Evolutionary conservation across 345 rosid genomes (phyloP).

Genomic region (Gossypium longicalyx): DNA sequence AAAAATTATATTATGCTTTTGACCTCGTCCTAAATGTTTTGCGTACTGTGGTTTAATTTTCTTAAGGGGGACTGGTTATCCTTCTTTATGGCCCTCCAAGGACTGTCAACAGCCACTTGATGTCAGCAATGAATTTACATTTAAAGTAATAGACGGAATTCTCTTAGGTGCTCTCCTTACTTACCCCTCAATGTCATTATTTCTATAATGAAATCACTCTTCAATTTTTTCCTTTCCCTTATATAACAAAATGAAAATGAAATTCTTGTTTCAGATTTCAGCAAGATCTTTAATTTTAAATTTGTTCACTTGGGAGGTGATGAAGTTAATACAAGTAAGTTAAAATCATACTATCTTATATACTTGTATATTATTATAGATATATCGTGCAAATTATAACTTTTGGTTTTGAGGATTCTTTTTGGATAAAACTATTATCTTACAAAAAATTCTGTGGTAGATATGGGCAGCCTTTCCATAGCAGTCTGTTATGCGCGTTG

Average conservation of each 20-base stretch:
- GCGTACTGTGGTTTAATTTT: background rate
- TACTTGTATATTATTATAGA: background rate
- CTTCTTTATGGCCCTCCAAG: slow-evolving; percentile 71
- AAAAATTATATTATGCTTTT: slow-evolving; percentile 5
- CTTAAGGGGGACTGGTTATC: slow-evolving; percentile 69
- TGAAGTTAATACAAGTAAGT: slow-evolving; percentile 67
- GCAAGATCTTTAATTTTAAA: slow-evolving; percentile 69
- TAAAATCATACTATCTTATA: background rate
- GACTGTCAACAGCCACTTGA: slow-evolving; percentile 67
- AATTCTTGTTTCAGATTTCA: slow-evolving; percentile 29
- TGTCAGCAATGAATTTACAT: slow-evolving; percentile 63
- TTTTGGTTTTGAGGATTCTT: background rate
- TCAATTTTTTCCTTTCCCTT: background rate
- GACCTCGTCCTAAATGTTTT: background rate
- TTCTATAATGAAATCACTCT: slow-evolving; percentile 1
- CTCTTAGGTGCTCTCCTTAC: slow-evolving; percentile 48
- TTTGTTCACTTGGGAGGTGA: slow-evolving; percentile 85
- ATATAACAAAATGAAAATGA: background rate
- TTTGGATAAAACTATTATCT: background rate
- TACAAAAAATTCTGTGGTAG: background rate
- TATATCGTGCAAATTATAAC: background rate
- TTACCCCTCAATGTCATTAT: background rate
- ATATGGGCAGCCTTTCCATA: background rate
- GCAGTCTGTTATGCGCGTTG: too few relatives aligned
- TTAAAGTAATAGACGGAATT: slow-evolving; percentile 66